A percentile compares a stretch with the other conserved stretches of the same genome.
Conservation (phyloP, 2,329 filamentous ascomycete genomes). For the Dichotomopilus funicola region DNA sequence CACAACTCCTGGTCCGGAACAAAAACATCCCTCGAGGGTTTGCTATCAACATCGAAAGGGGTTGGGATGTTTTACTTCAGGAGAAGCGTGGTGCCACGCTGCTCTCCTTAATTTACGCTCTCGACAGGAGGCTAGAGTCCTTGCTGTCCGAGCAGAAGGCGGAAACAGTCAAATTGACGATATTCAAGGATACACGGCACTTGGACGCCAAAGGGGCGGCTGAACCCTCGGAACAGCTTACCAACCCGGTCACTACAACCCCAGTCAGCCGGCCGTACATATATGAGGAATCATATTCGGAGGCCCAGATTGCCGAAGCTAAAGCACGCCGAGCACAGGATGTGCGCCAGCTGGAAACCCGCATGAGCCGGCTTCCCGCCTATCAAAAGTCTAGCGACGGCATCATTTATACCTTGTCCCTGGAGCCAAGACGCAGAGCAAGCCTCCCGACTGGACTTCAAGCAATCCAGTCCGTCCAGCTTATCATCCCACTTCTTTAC, state of each 20-base stretch:
- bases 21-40: constrained; percentile 55
- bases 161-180: constrained; percentile 64
- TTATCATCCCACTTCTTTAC: constrained; percentile 66
- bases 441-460: constrained; percentile 57
- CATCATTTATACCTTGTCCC: constrained; percentile 61
- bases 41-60: constrained; percentile 68
- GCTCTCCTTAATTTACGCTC: constrained; percentile 57
- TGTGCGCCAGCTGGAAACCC: constrained; percentile 65
- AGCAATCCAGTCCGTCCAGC: constrained; percentile 54
- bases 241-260: constrained; percentile 5
- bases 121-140: constrained; percentile 66
- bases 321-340: constrained; percentile 58
- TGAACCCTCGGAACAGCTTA: background rate
- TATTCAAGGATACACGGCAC: constrained; percentile 51
- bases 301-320: constrained; percentile 55
- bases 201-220: constrained; percentile 25
- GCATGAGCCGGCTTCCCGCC: constrained; percentile 59
- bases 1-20: constrained; percentile 52
- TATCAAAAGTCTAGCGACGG: constrained; percentile 67
- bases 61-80: constrained; percentile 60
- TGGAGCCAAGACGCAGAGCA: constrained; percentile 56
- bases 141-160: constrained; percentile 64
- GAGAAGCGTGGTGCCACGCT: constrained; percentile 52
- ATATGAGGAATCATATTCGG: constrained; percentile 45
- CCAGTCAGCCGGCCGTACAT: constrained; percentile 28